Evolutionary conservation across 257 asterid genomes (phyloP), one percentile per base, ranked within the genome.

Genomic region (Linderniella brevidens): DNA sequence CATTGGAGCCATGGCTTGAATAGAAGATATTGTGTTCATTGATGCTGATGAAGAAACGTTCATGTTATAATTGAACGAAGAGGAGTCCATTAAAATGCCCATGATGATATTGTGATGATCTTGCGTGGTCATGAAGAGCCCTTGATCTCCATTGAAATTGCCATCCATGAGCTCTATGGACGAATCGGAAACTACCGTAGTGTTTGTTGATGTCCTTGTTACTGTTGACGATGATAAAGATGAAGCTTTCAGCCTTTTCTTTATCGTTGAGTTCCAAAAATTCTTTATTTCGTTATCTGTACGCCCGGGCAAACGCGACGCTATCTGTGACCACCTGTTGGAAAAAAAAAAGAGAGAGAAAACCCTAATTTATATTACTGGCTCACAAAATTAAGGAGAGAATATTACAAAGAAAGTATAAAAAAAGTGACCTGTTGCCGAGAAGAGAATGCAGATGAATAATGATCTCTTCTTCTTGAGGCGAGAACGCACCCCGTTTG

Each of bases 251-350:
- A 82, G 7, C 67, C 93, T 75, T 71, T 79, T 86, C 57, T 86
- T 86, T 17, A 82, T 73, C 0, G 94, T 75, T 1, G 97, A 86
- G 53, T 86, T 86, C 96, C 96, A 86, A 5, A 82, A 86, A 51
- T 86, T 86, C 78, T 86, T 86, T 37, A 82, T 82, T 63, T 86
- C 94, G 12, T 86, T 86, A 65, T 86, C 96, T 0, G 96, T 86
- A 61, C 96, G 70, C 12, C 96, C 97, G 0, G 97, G 97, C 8
- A 86, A 71, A 4, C 93, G 87, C 5, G 94, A 86, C 14, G 97
- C 97, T 15, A 86, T 86, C 55, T 79, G 97, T 25, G 97, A 82
- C 97, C 97, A 86, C 64, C 97, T 86, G 32, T 25, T 25, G 3
- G 32, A 25, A 25, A 6, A 6, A 37, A 11, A 8, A 37, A 37